phyloP scores from a whole-genome alignment of 2,329 filamentous ascomycete genomes.

The Emmonsiellopsis sp. region DNA sequence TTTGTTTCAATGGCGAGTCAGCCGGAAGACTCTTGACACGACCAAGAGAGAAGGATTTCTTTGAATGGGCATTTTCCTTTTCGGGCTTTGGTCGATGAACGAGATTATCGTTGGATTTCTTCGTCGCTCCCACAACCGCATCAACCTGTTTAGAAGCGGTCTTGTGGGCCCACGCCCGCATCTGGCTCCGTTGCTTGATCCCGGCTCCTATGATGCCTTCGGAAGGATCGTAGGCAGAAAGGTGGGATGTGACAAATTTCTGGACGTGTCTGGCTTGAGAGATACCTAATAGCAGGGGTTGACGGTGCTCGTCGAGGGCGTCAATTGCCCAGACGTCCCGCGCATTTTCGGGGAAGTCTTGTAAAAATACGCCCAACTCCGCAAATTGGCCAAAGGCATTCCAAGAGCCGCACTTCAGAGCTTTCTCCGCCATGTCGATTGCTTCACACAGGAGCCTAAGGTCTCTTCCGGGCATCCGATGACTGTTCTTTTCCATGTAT shows the following conservation, averaged over 20 bases:
- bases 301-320: slow-evolving; percentile 25
- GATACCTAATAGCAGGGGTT: slow-evolving; percentile 48
- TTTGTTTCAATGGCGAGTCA: slow-evolving; percentile 48
- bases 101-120: slow-evolving; percentile 12
- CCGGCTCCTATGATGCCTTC: slow-evolving; percentile 34
- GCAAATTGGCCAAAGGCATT: slow-evolving; percentile 59
- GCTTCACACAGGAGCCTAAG: slow-evolving; percentile 52
- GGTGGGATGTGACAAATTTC: slow-evolving; percentile 39
- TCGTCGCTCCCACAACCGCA: slow-evolving; percentile 7
- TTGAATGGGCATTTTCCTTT: slow-evolving; percentile 17
- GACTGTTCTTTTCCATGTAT: slow-evolving; percentile 57
- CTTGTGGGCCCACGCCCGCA: slow-evolving; percentile 5
- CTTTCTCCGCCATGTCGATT: slow-evolving; percentile 54
- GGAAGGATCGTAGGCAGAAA: slow-evolving; percentile 27
- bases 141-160: too few relatives aligned
- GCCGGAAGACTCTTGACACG: slow-evolving; percentile 19
- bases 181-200: slow-evolving; percentile 25
- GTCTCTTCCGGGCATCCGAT: slow-evolving; percentile 54
- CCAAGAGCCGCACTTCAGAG: slow-evolving; percentile 55
- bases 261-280: slow-evolving; percentile 50
- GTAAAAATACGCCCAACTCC: slow-evolving; percentile 67
- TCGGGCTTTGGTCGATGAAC: slow-evolving; percentile 18
- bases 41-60: slow-evolving; percentile 19
- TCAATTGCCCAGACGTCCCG: slow-evolving; percentile 61
- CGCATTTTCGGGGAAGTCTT: slow-evolving; percentile 55